Percentiles rank a stretch among this genome's conserved stretches.
phyloP scores from a whole-genome alignment of 805 yeast species.

The Pichia exigua region DNA sequence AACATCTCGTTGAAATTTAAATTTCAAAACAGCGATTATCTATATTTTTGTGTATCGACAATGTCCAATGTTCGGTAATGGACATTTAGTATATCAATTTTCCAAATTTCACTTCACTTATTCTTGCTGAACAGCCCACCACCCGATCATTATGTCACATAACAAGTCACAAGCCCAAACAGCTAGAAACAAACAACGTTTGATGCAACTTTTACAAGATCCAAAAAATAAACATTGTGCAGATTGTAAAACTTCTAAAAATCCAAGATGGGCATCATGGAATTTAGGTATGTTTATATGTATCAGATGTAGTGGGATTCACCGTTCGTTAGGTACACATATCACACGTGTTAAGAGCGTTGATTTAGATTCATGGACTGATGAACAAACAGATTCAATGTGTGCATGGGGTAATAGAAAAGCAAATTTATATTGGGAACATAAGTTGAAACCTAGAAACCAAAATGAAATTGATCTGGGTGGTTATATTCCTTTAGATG shows the following conservation, averaged over 20 bases:
- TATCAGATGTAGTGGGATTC: slow-evolving; percentile 93
- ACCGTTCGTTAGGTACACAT: slow-evolving; percentile 92
- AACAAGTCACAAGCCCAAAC: slow-evolving; percentile 15
- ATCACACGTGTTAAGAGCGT: slow-evolving; percentile 88
- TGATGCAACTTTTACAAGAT: slow-evolving; percentile 69
- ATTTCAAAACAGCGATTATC: not conserved
- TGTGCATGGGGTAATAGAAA: slow-evolving; percentile 77
- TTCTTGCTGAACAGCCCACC: not conserved
- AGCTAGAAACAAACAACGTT: slow-evolving; percentile 58
- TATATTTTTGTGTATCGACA: not conserved
- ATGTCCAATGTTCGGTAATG: not conserved
- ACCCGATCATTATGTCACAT: slow-evolving; percentile 8
- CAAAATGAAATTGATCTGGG: slow-evolving; percentile 5
- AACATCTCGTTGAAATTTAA: not conserved
- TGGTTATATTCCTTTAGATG: slow-evolving; percentile 67
- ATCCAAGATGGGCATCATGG: slow-evolving; percentile 99
- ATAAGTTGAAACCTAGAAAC: slow-evolving; percentile 29
- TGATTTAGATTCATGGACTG: slow-evolving; percentile 95
- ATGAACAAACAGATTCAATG: slow-evolving; percentile 78
- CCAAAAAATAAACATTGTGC: slow-evolving; percentile 74
- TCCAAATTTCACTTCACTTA: not conserved
- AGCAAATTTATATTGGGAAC: slow-evolving; percentile 84
- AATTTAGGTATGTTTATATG: slow-evolving; percentile 88
- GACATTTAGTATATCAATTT: not conserved
- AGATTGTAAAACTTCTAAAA: slow-evolving; percentile 82